A percentile compares a stretch with the other conserved stretches of the same genome.
phyloP scores from a whole-genome alignment of 1,139 yeast species.

The Taiozyma onychis region DNA sequence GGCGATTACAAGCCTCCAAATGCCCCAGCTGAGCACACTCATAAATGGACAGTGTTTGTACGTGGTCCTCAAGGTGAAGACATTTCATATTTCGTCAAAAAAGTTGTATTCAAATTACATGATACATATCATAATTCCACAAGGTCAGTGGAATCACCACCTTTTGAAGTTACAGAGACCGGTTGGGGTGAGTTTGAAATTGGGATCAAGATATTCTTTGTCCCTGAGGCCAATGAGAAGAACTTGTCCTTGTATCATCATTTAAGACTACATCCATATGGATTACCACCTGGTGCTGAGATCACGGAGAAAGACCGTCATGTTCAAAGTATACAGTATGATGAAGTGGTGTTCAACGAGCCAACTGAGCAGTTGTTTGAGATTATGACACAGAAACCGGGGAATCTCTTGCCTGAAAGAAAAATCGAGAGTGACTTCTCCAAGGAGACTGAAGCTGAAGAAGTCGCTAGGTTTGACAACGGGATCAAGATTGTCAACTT shows the following conservation, averaged over 20 bases:
- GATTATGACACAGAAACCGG: slow-evolving; percentile 67
- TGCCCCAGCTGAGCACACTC: slow-evolving; percentile 90
- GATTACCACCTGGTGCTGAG: slow-evolving; percentile 31
- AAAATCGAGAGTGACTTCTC: slow-evolving; percentile 42
- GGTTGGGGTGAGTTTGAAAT: slow-evolving; percentile 99
- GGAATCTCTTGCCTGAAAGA: slow-evolving; percentile 63
- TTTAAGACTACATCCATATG: slow-evolving; percentile 86
- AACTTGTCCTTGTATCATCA: slow-evolving; percentile 84
- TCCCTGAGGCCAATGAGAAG: slow-evolving; percentile 83
- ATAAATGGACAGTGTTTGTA: slow-evolving; percentile 91
- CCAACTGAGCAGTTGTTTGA: slow-evolving; percentile 90
- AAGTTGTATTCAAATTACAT: slow-evolving; percentile 90
- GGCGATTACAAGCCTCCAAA: slow-evolving; percentile 56
- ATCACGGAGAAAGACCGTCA: slow-evolving; percentile 27
- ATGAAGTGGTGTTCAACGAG: slow-evolving; percentile 90
- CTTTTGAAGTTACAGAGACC: slow-evolving; percentile 92
- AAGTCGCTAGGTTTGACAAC: slow-evolving; percentile 63
- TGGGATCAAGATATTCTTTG: slow-evolving; percentile 79
- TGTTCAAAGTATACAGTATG: slow-evolving; percentile 72
- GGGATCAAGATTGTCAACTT: slow-evolving; percentile 58
- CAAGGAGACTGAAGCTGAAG: slow-evolving; percentile 66
- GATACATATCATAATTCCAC: slow-evolving; percentile 89
- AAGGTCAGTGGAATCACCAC: slow-evolving; percentile 81
- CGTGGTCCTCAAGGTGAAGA: slow-evolving; percentile 82
- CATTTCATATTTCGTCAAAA: slow-evolving; percentile 74